These are phyloP conservation scores for Sindora glabra DNA, from an alignment of 306 rosid genomes.

Conservation along the genomic window DNA sequence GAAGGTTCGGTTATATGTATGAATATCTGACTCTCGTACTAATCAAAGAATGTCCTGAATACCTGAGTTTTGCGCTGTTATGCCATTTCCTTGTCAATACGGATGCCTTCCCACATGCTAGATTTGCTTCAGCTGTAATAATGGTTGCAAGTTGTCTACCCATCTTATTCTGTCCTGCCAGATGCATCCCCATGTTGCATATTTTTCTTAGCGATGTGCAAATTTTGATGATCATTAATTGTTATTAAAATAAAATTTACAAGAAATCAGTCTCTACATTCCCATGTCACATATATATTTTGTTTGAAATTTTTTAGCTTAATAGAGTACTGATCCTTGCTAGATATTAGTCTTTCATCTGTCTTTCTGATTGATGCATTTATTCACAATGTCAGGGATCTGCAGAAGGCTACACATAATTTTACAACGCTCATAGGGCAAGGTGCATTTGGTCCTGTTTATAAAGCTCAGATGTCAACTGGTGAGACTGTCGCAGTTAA, in stretches of 20 bases:
- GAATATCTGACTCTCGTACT: neutral
- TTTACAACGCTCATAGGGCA: conserved; percentile 93
- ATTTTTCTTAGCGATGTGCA: neutral
- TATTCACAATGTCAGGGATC: conserved; percentile 54
- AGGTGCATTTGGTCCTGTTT: conserved; percentile 98
- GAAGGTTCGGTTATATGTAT: no score
- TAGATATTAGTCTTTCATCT: conserved; percentile 1
- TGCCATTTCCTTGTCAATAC: neutral
- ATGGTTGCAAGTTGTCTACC: no score
- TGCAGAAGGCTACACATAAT: conserved; percentile 87
- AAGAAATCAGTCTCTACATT: no score
- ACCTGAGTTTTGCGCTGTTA: neutral
- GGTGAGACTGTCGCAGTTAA: conserved; percentile 93
- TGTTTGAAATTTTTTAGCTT: no score
- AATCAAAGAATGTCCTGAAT: neutral
- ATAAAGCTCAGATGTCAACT: conserved; percentile 88
- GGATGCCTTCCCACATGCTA: no score
- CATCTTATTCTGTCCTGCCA: neutral
- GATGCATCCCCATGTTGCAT: neutral
- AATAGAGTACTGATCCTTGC: no score
- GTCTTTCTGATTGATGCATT: neutral
- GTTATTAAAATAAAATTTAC: neutral
- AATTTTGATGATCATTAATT: neutral
- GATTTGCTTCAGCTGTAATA: no score
- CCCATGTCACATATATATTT: no score